Evolutionary conservation across 2,329 filamentous ascomycete genomes (phyloP), one percentile per base, ranked within the genome.

Genomic region (Parastagonospora nodorum): DNA sequence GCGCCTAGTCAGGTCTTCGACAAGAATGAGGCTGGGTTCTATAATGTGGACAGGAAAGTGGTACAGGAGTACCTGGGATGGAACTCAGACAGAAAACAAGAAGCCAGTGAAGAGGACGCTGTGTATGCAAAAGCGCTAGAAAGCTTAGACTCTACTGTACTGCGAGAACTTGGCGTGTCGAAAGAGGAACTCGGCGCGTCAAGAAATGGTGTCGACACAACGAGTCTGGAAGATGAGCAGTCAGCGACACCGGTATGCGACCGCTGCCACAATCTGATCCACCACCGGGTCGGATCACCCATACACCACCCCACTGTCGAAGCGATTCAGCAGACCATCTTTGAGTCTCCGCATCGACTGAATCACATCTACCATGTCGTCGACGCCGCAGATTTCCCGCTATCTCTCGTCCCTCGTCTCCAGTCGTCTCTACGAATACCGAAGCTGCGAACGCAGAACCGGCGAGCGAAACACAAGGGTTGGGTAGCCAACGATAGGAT

Each of bases 311-410:
- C 94, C 0, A 88, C 87, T 1, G 82, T 97, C 56, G 83, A 91
- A 37, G 87, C 90, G 2, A 86, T 99, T 45, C 85, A 87, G 58
- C 87, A 91, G 56, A 96, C 92, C 12, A 88, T 99, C 45, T 82
- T 87, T 45, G 90, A 96, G 73, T 96, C 93, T 1, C 92, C 92
- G 0, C 87, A 95, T 75, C 89, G 89, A 69, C 84, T 89, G 69
- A 97, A 99, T 66, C 90, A 97, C 74, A 87, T 99, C 54, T 99
- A 97, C 71, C 94, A 99, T 74, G 82, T 99, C 24, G 78, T 99
- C 16, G 94, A 99, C 68, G 93, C 94, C 2, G 94, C 92, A 53
- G 94, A 99, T 74, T 97, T 99, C 58, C 94, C 94, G 15, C 89
- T 99, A 84, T 97, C 94, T 1, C 76, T 99, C 11, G 80, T 97